phyloP scores from a whole-genome alignment of 1,284 basidiomycete genomes.

The Flammula alnicola region DNA sequence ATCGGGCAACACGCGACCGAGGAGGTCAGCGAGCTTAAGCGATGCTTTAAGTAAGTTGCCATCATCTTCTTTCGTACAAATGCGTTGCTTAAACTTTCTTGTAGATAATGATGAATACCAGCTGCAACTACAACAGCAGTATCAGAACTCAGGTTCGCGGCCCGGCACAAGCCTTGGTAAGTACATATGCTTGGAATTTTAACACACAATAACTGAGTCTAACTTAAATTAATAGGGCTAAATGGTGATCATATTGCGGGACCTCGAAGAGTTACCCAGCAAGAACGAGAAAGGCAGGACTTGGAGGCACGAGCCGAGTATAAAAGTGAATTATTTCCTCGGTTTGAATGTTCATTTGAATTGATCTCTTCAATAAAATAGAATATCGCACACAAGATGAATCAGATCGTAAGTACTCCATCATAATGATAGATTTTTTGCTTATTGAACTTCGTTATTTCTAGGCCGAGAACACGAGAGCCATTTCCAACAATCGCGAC shows the following conservation, averaged over 20 bases:
- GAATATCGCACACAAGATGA: constrained; percentile 47
- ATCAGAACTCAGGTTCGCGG: constrained; percentile 40
- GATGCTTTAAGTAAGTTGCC: constrained; percentile 49
- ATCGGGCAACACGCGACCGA: constrained; percentile 51
- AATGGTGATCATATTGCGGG: constrained; percentile 36
- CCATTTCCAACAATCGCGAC: constrained; percentile 38
- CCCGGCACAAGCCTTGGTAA: constrained; percentile 58
- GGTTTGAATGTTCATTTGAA: constrained; percentile 1
- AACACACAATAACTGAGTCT: not conserved
- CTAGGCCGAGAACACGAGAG: constrained; percentile 35
- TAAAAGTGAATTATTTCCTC: constrained; percentile 35
- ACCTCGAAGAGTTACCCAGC: constrained; percentile 53
- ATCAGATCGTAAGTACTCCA: constrained; percentile 41
- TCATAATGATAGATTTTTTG: constrained; percentile 18
- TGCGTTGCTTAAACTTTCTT: constrained; percentile 6
- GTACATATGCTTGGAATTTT: constrained; percentile 8
- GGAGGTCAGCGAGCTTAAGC: constrained; percentile 72
- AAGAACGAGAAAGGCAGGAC: constrained; percentile 57
- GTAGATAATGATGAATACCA: constrained; percentile 40
- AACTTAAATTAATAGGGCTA: constrained; percentile 27
- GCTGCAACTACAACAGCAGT: constrained; percentile 39
- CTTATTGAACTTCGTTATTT: constrained; percentile 16
- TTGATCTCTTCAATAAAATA: constrained; percentile 22
- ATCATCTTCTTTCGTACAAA: constrained; percentile 8
- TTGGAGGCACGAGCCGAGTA: constrained; percentile 37